A percentile compares a stretch with the other conserved stretches of the same genome.
Conservation (phyloP, 2,329 filamentous ascomycete genomes). For the Fonsecaea multimorphosa region DNA sequence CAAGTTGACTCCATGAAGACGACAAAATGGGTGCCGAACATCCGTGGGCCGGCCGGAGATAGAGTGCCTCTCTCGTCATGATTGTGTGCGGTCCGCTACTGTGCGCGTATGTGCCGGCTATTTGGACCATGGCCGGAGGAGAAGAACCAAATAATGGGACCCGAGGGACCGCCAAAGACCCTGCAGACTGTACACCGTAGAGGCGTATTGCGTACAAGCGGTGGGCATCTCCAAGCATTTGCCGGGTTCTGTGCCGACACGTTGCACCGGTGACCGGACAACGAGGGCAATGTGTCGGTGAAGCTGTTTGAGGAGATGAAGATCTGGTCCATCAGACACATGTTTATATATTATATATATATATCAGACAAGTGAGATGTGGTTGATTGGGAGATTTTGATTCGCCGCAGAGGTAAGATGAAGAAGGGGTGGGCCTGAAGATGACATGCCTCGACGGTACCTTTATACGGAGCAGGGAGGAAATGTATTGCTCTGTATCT, state of each 20-base stretch:
- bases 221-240: too few relatives aligned
- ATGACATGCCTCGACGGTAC: too few relatives aligned
- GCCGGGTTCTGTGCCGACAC: background rate
- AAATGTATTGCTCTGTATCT: too few relatives aligned
- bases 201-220: too few relatives aligned
- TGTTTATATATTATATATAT: background rate
- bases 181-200: too few relatives aligned
- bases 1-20: background rate
- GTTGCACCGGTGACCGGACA: background rate
- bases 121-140: background rate
- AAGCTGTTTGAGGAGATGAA: background rate
- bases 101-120: background rate
- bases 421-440: background rate
- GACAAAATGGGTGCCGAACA: background rate
- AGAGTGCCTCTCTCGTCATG: background rate
- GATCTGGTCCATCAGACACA: background rate
- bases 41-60: background rate
- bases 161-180: too few relatives aligned
- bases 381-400: background rate
- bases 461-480: too few relatives aligned
- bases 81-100: background rate
- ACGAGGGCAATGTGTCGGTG: background rate
- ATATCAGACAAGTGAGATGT: background rate
- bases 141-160: too few relatives aligned
- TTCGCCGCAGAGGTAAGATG: background rate